Base-by-base conservation (phyloP, 1,139 yeast species). In the Lodderomyces margitis region DNA sequence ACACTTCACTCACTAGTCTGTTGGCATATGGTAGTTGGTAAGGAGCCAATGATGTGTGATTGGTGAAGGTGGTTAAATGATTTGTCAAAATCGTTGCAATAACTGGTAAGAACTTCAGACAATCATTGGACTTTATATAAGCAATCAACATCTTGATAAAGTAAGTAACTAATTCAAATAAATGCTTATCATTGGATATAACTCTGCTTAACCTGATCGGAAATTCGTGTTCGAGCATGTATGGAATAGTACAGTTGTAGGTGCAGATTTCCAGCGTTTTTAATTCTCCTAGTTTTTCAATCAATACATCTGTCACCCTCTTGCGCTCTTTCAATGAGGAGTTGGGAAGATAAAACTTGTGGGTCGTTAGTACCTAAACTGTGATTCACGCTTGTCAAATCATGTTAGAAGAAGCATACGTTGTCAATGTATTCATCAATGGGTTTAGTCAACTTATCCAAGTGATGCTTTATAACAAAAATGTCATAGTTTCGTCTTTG, bases 21-120 rank as follows among this genome's bases (percentile, higher is more conserved):
- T 43, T 25, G 2, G 38, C 10, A 19, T 40, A 43, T 4, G 40
- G 38, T 5, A 40, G 31, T 31, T 39, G 42, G 14, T 34, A 38
- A 11, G 32, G 32, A 15, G 32, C 38, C 33, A 19, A 24, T 4
- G 14, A 16, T 11, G 4, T 23, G 24, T 24, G 20, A n/a, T 6
- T 28, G 11, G 32, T 28, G 11, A 28, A 28, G 4, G 32, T 28
- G 17, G 6, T 28, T 11, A 28, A 12, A 9, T 28, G 19, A 28
- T 28, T 28, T 14, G 19, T 8, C 11, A 28, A 28, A 12, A 28
- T 15, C 4, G 17, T 28, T 17, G 32, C 32, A 9, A 28, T 15
- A 5, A 15, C 9, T 14, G 32, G 5, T 3, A 28, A n/a, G 12
- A 8, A 5, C 9, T 14, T 19, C 11, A 3, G 19, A 28, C 32